These are phyloP conservation scores for Arthroderma sp. DNA, from an alignment of 2,329 filamentous ascomycete genomes.

Conservation along the genomic window DNA sequence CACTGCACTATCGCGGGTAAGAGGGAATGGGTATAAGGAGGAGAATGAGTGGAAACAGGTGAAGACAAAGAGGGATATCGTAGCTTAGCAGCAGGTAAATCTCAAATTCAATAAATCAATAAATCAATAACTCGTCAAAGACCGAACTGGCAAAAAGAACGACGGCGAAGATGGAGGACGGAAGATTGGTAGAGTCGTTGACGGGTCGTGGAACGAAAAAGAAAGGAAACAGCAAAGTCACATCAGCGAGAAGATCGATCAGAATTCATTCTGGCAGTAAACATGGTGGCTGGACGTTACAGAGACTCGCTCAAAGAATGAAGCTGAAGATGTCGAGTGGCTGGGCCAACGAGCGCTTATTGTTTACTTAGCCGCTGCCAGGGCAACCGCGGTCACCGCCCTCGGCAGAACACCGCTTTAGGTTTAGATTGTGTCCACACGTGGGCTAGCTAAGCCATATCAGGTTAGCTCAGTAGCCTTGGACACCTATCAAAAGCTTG, in stretches of 20 bases:
- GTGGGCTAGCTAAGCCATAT: background rate
- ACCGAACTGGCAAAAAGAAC: background rate
- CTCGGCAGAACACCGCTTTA: constrained; percentile 13
- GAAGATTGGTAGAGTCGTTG: background rate
- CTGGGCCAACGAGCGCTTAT: constrained; percentile 26
- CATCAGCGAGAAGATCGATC: background rate
- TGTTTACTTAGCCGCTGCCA: constrained; percentile 28
- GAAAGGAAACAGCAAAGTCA: background rate
- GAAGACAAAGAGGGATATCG: too few relatives aligned
- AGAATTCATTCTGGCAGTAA: background rate
- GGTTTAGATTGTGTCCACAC: background rate
- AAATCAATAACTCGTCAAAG: background rate
- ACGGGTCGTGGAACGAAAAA: background rate
- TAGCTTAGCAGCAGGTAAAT: too few relatives aligned
- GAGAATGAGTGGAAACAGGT: too few relatives aligned
- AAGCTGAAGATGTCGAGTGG: constrained; percentile 16
- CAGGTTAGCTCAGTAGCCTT: background rate
- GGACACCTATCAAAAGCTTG: too few relatives aligned
- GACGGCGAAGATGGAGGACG: background rate
- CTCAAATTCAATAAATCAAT: too few relatives aligned
- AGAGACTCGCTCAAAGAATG: background rate
- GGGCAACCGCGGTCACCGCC: constrained; percentile 19
- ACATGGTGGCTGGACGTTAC: constrained; percentile 5
- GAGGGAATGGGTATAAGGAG: too few relatives aligned
- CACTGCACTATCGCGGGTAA: too few relatives aligned